phyloP scores from a whole-genome alignment of 257 asterid species.

The Ilex asprella region DNA sequence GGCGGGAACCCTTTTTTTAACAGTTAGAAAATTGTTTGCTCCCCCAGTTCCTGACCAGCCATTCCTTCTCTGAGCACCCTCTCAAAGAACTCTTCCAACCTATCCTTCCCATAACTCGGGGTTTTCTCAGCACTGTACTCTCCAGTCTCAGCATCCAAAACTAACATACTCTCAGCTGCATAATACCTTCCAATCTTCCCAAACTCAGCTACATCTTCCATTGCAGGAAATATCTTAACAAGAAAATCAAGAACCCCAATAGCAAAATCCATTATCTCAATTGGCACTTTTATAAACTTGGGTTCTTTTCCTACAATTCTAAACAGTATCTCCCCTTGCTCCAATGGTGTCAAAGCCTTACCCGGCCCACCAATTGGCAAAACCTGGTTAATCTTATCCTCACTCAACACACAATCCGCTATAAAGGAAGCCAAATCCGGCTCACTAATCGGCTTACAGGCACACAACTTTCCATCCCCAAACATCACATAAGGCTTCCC shows the following conservation, averaged over 20 bases:
- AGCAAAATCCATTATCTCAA: conserved; percentile 86
- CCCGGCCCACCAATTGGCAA: conserved; percentile 93
- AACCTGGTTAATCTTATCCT: conserved; percentile 46
- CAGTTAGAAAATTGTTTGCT: conserved; percentile 63
- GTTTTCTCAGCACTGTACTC: conserved; percentile 74
- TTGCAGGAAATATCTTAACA: conserved; percentile 65
- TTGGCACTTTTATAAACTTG: conserved; percentile 76
- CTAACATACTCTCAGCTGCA: conserved; percentile 91
- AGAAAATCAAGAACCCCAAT: conserved; percentile 72
- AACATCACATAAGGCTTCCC: conserved; percentile 98
- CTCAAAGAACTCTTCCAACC: conserved; percentile 77
- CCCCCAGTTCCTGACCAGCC: conserved; percentile 93
- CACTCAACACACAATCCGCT: conserved; percentile 62
- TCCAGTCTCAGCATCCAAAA: conserved; percentile 67
- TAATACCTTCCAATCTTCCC: conserved; percentile 97
- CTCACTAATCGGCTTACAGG: conserved; percentile 95
- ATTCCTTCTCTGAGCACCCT: conserved; percentile 77
- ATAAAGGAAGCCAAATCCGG: conserved; percentile 75
- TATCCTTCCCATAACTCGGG: conserved; percentile 84
- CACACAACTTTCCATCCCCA: conserved; percentile 86
- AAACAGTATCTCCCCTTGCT: conserved; percentile 89
- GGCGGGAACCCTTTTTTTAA: too few species aligned
- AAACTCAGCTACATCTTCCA: conserved; percentile 91
- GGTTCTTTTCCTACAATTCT: conserved; percentile 68
- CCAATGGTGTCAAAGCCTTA: conserved; percentile 81